Evolutionary conservation across 2,329 filamentous ascomycete species (phyloP).

Genomic region (Alternaria infectoria): DNA sequence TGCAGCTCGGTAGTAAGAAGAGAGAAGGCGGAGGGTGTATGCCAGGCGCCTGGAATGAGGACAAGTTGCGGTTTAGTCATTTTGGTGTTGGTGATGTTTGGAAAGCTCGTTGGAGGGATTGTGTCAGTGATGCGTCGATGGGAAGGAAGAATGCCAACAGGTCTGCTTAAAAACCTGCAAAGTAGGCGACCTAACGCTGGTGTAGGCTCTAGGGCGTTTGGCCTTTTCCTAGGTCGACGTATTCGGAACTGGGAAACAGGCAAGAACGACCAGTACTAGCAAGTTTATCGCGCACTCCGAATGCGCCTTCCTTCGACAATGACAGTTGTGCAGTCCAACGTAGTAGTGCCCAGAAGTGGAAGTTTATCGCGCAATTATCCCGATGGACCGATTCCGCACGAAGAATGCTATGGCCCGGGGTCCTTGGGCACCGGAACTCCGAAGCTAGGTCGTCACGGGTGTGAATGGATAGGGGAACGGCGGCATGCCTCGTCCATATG

Average conservation of each 20-base stretch:
- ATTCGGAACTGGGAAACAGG: too few species aligned
- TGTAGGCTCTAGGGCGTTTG: not conserved
- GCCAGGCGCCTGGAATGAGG: constrained; percentile 48
- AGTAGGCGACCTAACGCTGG: not conserved
- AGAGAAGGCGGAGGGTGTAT: constrained; percentile 39
- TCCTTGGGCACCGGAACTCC: not conserved
- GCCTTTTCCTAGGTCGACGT: not conserved
- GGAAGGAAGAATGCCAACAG: too few species aligned
- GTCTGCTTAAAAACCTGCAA: not conserved
- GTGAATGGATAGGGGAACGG: not conserved
- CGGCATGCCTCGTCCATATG: not conserved
- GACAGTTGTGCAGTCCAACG: not conserved
- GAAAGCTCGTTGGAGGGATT: too few species aligned
- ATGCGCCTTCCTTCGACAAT: not conserved
- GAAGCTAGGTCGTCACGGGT: not conserved
- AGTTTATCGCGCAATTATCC: not conserved
- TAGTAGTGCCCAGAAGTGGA: not conserved
- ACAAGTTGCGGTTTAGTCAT: constrained; percentile 46
- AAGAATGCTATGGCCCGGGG: not conserved
- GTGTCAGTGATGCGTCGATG: too few species aligned
- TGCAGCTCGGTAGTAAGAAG: constrained; percentile 37
- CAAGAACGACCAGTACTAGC: not conserved
- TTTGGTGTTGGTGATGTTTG: constrained; percentile 2
- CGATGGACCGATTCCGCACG: not conserved
- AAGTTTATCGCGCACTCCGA: not conserved